Evolutionary conservation across 345 rosid genomes (phyloP).

Genomic region (Eutrema heterophyllum): DNA sequence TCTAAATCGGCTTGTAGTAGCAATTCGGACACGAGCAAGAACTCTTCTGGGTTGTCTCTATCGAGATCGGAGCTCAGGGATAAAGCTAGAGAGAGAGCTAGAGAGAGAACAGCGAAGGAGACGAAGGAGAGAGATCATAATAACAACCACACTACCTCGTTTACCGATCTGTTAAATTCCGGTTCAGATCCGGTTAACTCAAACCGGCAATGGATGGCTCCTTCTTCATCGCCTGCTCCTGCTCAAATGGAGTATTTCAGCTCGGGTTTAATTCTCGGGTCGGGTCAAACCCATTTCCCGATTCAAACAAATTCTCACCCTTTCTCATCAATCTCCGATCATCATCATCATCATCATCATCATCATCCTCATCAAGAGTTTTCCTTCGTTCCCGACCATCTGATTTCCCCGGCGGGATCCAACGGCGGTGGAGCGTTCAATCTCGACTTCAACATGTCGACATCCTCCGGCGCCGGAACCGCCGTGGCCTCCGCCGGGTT

Average conservation of each 20-base stretch:
- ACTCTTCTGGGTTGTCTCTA: slow-evolving; percentile 71
- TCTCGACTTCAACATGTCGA: slow-evolving; percentile 77
- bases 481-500: slow-evolving; percentile 34
- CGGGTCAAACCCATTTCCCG: slow-evolving; percentile 31
- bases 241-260: slow-evolving; percentile 61
- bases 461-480: slow-evolving; percentile 43
- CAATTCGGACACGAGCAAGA: slow-evolving; percentile 91
- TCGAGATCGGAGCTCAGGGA: slow-evolving; percentile 68
- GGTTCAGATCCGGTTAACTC: slow-evolving; percentile 46
- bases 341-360: slow-evolving; percentile 37
- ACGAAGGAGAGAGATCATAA: slow-evolving; percentile 58
- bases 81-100: slow-evolving; percentile 74
- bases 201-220: slow-evolving; percentile 50
- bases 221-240: slow-evolving; percentile 28
- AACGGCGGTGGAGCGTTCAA: slow-evolving; percentile 56
- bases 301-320: slow-evolving; percentile 45
- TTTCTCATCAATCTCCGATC: slow-evolving; percentile 28
- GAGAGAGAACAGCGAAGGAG: slow-evolving; percentile 81
- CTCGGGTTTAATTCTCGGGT: slow-evolving; percentile 45
- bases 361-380: slow-evolving; percentile 49
- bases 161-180: slow-evolving; percentile 75
- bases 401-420: slow-evolving; percentile 51
- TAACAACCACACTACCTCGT: slow-evolving; percentile 39
- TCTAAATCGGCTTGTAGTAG: slow-evolving; percentile 95
- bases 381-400: slow-evolving; percentile 71